phyloP scores from a whole-genome alignment of 345 rosid genomes.

The Pugionium dolabratum region DNA sequence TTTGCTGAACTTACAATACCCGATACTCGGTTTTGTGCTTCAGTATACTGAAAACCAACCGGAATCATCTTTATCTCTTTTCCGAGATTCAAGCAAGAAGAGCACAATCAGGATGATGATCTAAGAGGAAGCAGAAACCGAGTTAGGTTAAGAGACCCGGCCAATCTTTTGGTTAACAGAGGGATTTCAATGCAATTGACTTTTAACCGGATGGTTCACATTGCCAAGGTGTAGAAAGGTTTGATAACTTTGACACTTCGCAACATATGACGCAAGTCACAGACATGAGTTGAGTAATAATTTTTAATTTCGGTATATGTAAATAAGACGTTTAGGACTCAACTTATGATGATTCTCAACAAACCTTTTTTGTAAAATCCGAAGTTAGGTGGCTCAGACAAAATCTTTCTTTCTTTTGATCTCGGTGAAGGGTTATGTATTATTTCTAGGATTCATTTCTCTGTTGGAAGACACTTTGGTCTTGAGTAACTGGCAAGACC shows the following conservation, averaged over 20 bases:
- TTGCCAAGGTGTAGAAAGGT: slow-evolving; percentile 8
- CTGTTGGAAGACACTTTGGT: background rate
- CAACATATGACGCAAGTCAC: slow-evolving; percentile 19
- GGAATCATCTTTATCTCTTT: background rate
- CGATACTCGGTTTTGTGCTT: slow-evolving; percentile 2
- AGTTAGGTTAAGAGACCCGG: no score
- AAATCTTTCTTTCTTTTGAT: slow-evolving; percentile 7
- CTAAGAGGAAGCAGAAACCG: slow-evolving; percentile 17
- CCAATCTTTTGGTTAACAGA: background rate
- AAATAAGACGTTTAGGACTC: slow-evolving; percentile 18
- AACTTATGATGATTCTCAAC: slow-evolving; percentile 26
- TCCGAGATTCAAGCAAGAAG: slow-evolving; percentile 8
- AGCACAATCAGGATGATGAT: background rate
- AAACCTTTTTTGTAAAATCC: slow-evolving; percentile 26
- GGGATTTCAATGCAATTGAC: slow-evolving; percentile 6
- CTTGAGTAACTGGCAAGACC: no score
- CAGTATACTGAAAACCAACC: slow-evolving; percentile 1
- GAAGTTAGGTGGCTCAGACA: slow-evolving; percentile 19
- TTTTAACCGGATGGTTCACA: slow-evolving; percentile 22
- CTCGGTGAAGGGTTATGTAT: background rate
- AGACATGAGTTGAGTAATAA: slow-evolving; percentile 21
- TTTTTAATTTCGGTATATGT: slow-evolving; percentile 18
- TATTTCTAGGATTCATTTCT: slow-evolving; percentile 1
- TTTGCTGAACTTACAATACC: slow-evolving; percentile 30
- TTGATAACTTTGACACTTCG: background rate